phyloP scores from a whole-genome alignment of 768 basidiomycete species.

The Hirschioporus abietinus region DNA sequence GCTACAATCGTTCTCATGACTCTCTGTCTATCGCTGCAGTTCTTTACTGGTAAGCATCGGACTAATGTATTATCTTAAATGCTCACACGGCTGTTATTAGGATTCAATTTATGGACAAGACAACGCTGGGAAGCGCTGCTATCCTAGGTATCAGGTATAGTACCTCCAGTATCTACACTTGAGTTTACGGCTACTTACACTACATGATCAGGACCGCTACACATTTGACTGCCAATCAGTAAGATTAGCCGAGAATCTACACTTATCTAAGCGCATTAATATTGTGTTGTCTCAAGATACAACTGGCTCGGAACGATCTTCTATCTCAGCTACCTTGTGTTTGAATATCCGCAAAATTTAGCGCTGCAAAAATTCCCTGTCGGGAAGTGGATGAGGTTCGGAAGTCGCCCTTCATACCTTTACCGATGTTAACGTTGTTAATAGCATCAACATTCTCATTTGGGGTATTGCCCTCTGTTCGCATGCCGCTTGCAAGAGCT shows the following conservation, averaged over 20 bases:
- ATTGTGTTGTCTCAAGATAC: slow-evolving; percentile 35
- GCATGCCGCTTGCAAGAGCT: slow-evolving; percentile 70
- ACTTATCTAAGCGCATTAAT: not conserved
- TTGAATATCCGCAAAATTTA: slow-evolving; percentile 73
- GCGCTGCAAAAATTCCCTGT: slow-evolving; percentile 70
- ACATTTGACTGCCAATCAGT: slow-evolving; percentile 63
- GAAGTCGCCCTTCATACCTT: not conserved
- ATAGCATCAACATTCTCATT: slow-evolving; percentile 57
- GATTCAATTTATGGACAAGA: slow-evolving; percentile 80
- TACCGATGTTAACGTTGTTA: not conserved
- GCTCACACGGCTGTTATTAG: slow-evolving; percentile 27
- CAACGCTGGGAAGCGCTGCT: slow-evolving; percentile 59
- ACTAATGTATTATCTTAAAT: not conserved
- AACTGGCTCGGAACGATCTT: slow-evolving; percentile 43
- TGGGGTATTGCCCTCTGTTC: slow-evolving; percentile 58
- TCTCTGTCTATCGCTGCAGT: slow-evolving; percentile 27
- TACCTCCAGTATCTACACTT: slow-evolving; percentile 12
- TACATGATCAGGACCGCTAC: slow-evolving; percentile 46
- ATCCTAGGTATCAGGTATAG: slow-evolving; percentile 68
- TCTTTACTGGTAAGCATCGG: slow-evolving; percentile 44
- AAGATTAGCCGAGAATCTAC: slow-evolving; percentile 14
- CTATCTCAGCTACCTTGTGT: slow-evolving; percentile 23
- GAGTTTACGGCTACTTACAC: slow-evolving; percentile 1
- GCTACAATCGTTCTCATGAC: slow-evolving; percentile 2
- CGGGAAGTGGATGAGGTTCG: slow-evolving; percentile 76